Percentiles rank a stretch among this genome's conserved stretches.
These are phyloP conservation scores for Quercus phellos DNA, from an alignment of 331 rosid species.

Conservation along the genomic window DNA sequence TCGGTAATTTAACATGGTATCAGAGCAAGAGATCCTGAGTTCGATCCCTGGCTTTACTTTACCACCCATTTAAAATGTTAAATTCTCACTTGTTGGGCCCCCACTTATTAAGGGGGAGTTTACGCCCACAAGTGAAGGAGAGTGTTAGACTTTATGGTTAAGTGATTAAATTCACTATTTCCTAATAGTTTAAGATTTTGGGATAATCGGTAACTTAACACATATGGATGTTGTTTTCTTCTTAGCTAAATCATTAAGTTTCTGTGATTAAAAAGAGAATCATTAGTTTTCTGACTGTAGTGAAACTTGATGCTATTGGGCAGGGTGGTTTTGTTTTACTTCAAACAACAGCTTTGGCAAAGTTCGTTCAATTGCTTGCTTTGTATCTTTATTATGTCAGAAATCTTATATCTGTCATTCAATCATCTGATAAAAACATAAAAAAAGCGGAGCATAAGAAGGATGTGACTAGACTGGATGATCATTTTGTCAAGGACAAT, in stretches of 20 bases:
- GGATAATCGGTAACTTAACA: too few relatives aligned
- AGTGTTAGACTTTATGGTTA: too few relatives aligned
- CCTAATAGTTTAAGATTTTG: too few relatives aligned
- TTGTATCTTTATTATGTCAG: slow-evolving; percentile 39
- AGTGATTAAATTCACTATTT: too few relatives aligned
- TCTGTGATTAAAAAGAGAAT: background rate
- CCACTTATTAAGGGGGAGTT: too few relatives aligned
- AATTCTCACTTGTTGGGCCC: too few relatives aligned
- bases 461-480: slow-evolving; percentile 22
- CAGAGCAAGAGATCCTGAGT: too few relatives aligned
- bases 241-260: slow-evolving; percentile 10
- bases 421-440: slow-evolving; percentile 22
- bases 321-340: slow-evolving; percentile 83
- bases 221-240: slow-evolving; percentile 10
- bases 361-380: slow-evolving; percentile 37
- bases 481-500: slow-evolving; percentile 20
- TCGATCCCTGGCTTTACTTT: too few relatives aligned
- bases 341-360: slow-evolving; percentile 57
- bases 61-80: too few relatives aligned
- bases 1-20: too few relatives aligned
- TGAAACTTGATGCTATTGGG: slow-evolving; percentile 33
- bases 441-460: slow-evolving; percentile 30
- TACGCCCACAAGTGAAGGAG: too few relatives aligned
- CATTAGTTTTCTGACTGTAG: slow-evolving; percentile 12
- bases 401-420: slow-evolving; percentile 39